Evolutionary conservation across 2,329 filamentous ascomycete species (phyloP).

Genomic region (Aspergillus luchuensis): DNA sequence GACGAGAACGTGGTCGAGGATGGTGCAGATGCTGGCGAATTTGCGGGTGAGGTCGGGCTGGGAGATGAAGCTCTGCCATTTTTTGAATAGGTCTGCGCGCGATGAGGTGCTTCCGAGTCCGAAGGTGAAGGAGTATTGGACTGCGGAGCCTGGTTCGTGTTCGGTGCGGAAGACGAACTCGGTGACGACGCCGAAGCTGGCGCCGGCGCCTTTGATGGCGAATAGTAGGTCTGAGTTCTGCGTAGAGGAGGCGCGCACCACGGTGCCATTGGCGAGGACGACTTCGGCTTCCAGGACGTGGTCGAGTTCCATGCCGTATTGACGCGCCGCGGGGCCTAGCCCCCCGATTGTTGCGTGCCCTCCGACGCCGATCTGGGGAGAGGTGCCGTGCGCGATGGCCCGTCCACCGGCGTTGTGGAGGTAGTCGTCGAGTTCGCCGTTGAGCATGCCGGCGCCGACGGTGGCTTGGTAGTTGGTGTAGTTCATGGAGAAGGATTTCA

Average conservation of each 20-base stretch:
- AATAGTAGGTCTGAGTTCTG: slow-evolving; percentile 38
- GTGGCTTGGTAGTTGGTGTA: slow-evolving; percentile 32
- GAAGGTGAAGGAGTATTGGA: slow-evolving; percentile 62
- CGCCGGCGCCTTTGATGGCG: slow-evolving; percentile 40
- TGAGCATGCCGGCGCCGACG: slow-evolving; percentile 37
- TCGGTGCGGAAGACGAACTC: slow-evolving; percentile 42
- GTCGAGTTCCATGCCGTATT: slow-evolving; percentile 56
- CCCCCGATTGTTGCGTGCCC: slow-evolving; percentile 47
- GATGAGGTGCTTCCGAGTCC: slow-evolving; percentile 49
- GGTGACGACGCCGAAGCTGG: slow-evolving; percentile 43
- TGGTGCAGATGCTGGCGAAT: slow-evolving; percentile 59
- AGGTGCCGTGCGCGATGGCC: slow-evolving; percentile 44
- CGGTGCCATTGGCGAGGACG: slow-evolving; percentile 46
- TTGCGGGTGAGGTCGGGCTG: slow-evolving; percentile 60
- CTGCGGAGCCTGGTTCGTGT: slow-evolving; percentile 44
- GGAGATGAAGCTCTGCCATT: slow-evolving; percentile 61
- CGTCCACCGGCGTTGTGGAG: slow-evolving; percentile 34
- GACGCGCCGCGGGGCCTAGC: slow-evolving; percentile 43
- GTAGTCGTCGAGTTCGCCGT: slow-evolving; percentile 34
- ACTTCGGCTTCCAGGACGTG: slow-evolving; percentile 52
- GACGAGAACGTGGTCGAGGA: slow-evolving; percentile 57
- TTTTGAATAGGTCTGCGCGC: slow-evolving; percentile 54
- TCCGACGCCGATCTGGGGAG: slow-evolving; percentile 42
- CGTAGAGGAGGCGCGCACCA: slow-evolving; percentile 32
- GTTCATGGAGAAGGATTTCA: slow-evolving; percentile 38